Evolutionary conservation across 768 basidiomycete genomes (phyloP), one percentile per base, ranked within the genome.

Genomic region (Suillus occidentalis): DNA sequence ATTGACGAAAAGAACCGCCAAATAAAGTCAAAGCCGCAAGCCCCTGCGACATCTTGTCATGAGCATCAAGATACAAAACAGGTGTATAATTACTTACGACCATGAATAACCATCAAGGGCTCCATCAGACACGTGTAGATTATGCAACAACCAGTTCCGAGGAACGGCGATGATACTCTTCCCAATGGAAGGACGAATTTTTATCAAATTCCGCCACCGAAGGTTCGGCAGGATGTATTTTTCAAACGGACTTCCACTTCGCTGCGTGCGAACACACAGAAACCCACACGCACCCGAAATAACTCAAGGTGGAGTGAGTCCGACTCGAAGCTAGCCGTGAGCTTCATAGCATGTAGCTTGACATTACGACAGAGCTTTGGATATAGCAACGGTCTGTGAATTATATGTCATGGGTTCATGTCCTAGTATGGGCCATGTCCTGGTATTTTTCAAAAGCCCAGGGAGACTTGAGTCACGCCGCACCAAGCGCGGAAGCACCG

Each of bases 401-500:
- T 20, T 10, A 42, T 34, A 55, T 34, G 53, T 36, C 20, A 28
- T 42, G 6, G 16, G 25, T 42, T 25, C 58, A 59, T 59, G 58
- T 31, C 28, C 58, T 20, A 20, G 58, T 28, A 12, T 42, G 12
- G 40, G 28, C 40, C 39, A 59, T 42, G 25, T 34, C 18, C 31
- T 20, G 31, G 53, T 55, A 37, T n/a, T 36, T n/a, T 55, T 55
- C 53, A 55, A 55, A 34, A 36, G 40, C 58, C 25, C 58, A 40
- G 25, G 39, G 58, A 59, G 39, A 65, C 60, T 34, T 37, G 64
- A 53, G 43, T 37, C 61, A 64, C 7, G 52, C 37, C 65, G 63
- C 65, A 28, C 65, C 37, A 22, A 40, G 65, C 63, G 59, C 65
- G 65, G 55, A 66, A 58, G 45, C 65, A 66, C 65, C 65, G 65